Base-by-base conservation (phyloP, 2,329 filamentous ascomycete genomes). In the Ascochyta fabae region DNA sequence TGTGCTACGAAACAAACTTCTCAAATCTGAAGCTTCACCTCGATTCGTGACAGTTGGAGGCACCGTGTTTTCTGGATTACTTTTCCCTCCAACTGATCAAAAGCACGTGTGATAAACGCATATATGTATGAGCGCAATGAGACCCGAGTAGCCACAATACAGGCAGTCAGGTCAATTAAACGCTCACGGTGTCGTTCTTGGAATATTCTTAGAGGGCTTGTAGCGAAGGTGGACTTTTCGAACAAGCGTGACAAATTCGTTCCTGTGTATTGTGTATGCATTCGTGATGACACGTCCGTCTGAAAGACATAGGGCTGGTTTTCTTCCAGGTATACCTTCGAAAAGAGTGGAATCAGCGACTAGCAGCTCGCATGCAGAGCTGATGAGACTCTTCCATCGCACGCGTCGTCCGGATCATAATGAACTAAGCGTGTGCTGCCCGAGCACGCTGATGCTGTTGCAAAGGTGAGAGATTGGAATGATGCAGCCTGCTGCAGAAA, bases 211-310 rank as follows among this genome's bases (percentile, higher is more conserved):
- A 74, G 71, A 75, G 69, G 71, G 71, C 72, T 67, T 72, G 68
- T 73, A 60, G 56, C 70, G 70, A 73, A 74, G 70, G 67, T 61
- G 66, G 56, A 60, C 62, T 69, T 23, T 74, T 74, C 71, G 71
- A 62, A 67, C 60, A 74, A 69, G 72, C 72, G 72, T 74, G 72
- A 75, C 72, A 75, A 74, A 70, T 74, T 75, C 68, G 70, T 74
- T 74, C 72, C 72, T 66, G 62, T 5, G 19, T 40, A 8, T 6
- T 31, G 29, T 31, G 29, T 31, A 31, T 31, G 3, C 31, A 26
- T 46, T 16, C 23, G 24, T 42, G 39, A 29, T 19, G 10, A 23
- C 4, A 23, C 10, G 6, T 12, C 4, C 16, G 19, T 16, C 15
- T 22, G 10, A 16, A 38, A 16, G 16, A 38, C 16, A 4, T 0